Conservation (phyloP, 129 eudicot genomes). For the Ambrosia artemisiifolia region DNA sequence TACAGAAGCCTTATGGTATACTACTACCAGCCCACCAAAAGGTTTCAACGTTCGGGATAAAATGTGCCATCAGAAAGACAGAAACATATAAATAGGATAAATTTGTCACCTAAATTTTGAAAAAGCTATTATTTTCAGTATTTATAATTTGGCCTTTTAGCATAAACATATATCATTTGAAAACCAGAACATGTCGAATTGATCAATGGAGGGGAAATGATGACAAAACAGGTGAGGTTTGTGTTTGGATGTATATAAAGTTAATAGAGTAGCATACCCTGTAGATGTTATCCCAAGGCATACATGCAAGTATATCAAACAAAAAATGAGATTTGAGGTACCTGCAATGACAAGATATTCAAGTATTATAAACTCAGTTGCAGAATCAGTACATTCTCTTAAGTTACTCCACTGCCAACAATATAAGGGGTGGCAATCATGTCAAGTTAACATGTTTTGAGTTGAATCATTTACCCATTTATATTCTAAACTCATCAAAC, state of each 20-base stretch:
- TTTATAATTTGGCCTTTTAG: too few species aligned
- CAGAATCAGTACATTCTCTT: background rate
- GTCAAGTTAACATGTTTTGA: too few species aligned
- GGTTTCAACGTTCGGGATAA: background rate
- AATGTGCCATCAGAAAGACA: too few species aligned
- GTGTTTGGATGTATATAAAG: background rate
- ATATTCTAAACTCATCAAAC: too few species aligned
- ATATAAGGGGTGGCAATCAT: background rate
- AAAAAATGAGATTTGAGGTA: constrained; percentile 72
- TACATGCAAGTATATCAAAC: constrained; percentile 67
- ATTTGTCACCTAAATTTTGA: background rate
- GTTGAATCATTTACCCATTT: too few species aligned
- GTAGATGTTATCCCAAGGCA: constrained; percentile 94
- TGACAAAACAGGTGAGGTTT: background rate
- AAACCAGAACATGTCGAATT: too few species aligned
- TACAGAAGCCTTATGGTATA: background rate
- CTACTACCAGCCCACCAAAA: background rate
- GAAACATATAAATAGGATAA: too few species aligned
- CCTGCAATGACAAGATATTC: constrained; percentile 39
- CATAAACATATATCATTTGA: too few species aligned
- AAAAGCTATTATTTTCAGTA: background rate
- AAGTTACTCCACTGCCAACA: background rate
- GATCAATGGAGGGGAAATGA: too few species aligned
- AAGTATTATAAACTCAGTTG: background rate
- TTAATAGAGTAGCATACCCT: constrained; percentile 45